A percentile compares a stretch with the other conserved stretches of the same genome.
phyloP scores from a whole-genome alignment of 192 early-diverging fungal genomes.

The Spizellomyces punctatus region DNA sequence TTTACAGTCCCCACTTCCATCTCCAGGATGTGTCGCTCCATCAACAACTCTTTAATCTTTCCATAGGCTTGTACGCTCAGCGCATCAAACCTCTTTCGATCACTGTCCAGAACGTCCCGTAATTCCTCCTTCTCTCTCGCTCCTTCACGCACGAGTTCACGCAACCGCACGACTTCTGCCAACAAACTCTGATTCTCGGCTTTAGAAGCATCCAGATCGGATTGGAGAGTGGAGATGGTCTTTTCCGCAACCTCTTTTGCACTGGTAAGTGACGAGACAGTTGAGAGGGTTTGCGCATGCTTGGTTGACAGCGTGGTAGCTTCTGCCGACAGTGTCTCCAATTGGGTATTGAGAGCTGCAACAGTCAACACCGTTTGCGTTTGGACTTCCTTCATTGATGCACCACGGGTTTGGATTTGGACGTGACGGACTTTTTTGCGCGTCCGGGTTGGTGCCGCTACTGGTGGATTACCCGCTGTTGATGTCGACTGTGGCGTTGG shows the following conservation, averaged over 20 bases:
- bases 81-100: conserved; percentile 43
- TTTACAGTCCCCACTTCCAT: conserved; percentile 34
- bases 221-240: conserved; percentile 5
- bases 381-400: conserved; percentile 15
- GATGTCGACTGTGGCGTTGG: conserved; percentile 4
- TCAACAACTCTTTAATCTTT: conserved; percentile 55
- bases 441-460: conserved; percentile 6
- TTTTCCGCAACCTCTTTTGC: neutral
- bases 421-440: conserved; percentile 50
- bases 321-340: conserved; percentile 16
- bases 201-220: neutral
- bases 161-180: conserved; percentile 28
- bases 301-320: neutral
- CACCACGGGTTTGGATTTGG: conserved; percentile 49
- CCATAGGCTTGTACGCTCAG: conserved; percentile 42
- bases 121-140: conserved; percentile 25
- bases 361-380: conserved; percentile 24
- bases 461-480: neutral
- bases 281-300: neutral
- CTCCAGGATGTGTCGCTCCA: conserved; percentile 40
- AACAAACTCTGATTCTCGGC: conserved; percentile 18
- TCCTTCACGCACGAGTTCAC: conserved; percentile 11
- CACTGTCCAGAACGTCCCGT: conserved; percentile 22
- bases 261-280: neutral
- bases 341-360: conserved; percentile 11